Percentiles rank a stretch among this genome's conserved stretches.
Conservation (phyloP, 2,329 filamentous ascomycete genomes). For the Dactylonectria macrodidyma region DNA sequence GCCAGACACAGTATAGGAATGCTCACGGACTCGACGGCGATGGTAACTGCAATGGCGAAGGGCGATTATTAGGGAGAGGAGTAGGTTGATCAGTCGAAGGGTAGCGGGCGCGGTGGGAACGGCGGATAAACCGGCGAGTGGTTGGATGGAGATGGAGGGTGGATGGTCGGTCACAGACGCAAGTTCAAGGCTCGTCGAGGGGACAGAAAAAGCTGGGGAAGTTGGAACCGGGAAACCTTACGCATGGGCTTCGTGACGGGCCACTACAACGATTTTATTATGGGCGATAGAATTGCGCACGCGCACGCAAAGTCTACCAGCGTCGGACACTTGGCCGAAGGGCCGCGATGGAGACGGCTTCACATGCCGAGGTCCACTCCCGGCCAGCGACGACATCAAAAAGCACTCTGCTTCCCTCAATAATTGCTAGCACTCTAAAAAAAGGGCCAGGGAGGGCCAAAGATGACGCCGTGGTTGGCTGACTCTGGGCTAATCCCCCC, state of each 20-base stretch:
- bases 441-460: not conserved
- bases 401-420: not conserved
- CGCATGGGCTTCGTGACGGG: conserved; percentile 5
- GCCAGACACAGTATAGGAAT: not conserved
- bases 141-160: not conserved
- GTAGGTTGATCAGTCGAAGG: not conserved
- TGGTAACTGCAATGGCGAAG: not conserved
- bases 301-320: conserved; percentile 3
- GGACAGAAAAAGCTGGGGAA: conserved; percentile 6
- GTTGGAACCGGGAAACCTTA: not conserved
- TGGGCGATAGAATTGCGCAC: not conserved
- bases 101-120: conserved; percentile 3
- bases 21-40: not conserved
- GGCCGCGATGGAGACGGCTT: conserved; percentile 27
- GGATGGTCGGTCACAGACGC: not conserved
- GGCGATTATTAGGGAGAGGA: conserved; percentile 6
- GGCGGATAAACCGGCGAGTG: conserved; percentile 8
- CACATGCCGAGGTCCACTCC: conserved; percentile 52
- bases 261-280: not conserved
- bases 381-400: not conserved
- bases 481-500: not conserved
- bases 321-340: conserved; percentile 47
- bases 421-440: not conserved
- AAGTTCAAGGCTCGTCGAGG: conserved; percentile 1
- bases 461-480: conserved; percentile 1